Conservation (phyloP, 2,329 filamentous ascomycete species). For the Raffaelea albimanens region DNA sequence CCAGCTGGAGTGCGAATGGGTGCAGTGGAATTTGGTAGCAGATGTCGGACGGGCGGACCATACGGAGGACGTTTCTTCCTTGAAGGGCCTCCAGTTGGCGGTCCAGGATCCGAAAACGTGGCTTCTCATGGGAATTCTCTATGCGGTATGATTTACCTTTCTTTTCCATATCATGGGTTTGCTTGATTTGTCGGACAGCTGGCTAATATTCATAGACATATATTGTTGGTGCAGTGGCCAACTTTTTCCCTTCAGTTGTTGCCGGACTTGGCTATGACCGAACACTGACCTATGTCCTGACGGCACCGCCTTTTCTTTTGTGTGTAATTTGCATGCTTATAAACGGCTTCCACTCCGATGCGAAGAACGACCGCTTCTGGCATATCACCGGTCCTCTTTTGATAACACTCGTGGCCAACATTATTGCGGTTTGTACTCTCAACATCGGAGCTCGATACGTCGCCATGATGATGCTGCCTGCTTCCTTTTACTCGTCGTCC, state of each 20-base stretch:
- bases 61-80: constrained; percentile 17
- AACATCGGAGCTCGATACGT: constrained; percentile 19
- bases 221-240: constrained; percentile 19
- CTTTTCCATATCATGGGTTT: no score
- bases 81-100: constrained; percentile 20
- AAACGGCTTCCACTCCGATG: constrained; percentile 21
- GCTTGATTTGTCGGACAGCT: no score
- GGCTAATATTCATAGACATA: constrained; percentile 16
- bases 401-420: constrained; percentile 18
- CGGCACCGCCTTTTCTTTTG: constrained; percentile 20
- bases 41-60: constrained; percentile 16
- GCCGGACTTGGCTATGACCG: constrained; percentile 34
- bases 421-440: constrained; percentile 20
- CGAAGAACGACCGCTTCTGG: constrained; percentile 17
- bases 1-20: not conserved
- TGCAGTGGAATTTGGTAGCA: constrained; percentile 14
- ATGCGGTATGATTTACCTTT: constrained; percentile 11
- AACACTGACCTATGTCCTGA: constrained; percentile 14
- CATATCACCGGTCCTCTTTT: constrained; percentile 18
- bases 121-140: constrained; percentile 24
- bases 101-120: constrained; percentile 25
- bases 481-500: constrained; percentile 17
- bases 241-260: constrained; percentile 26
- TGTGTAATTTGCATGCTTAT: constrained; percentile 22
- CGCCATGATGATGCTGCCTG: constrained; percentile 23